Percentiles rank a stretch among this genome's conserved stretches.
Evolutionary conservation across 1,284 basidiomycete species (phyloP).

Genomic region (Marasmius fiardii): DNA sequence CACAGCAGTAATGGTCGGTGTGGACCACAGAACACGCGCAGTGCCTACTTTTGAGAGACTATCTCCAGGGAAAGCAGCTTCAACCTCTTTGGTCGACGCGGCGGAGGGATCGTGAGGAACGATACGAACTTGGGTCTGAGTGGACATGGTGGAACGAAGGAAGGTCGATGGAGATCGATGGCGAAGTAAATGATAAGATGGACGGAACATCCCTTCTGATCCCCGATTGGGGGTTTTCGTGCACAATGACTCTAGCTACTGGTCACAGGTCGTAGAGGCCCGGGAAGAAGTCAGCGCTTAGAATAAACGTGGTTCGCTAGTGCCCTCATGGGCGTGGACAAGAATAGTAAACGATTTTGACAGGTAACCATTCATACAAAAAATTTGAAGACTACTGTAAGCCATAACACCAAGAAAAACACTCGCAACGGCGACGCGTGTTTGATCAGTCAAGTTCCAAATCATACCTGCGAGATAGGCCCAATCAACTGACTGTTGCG

Average conservation of each 20-base stretch:
- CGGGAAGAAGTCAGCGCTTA: too few species aligned
- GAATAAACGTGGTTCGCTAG: too few species aligned
- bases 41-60: conserved; percentile 60
- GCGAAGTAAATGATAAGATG: neutral
- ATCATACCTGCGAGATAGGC: neutral
- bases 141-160: conserved; percentile 12
- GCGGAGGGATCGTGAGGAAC: conserved; percentile 17
- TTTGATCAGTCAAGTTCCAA: neutral
- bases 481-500: neutral
- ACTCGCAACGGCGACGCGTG: neutral
- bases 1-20: conserved; percentile 47
- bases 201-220: neutral
- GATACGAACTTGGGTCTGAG: conserved; percentile 17
- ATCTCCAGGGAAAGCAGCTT: conserved; percentile 40
- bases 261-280: neutral
- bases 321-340: too few species aligned
- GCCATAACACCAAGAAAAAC: neutral
- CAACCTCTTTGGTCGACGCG: conserved; percentile 8
- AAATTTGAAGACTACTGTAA: too few species aligned
- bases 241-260: neutral
- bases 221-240: neutral
- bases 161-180: neutral
- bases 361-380: too few species aligned
- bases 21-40: conserved; percentile 61
- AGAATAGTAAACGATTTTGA: too few species aligned